These are phyloP conservation scores for Talaromyces marneffei DNA, from an alignment of 2,329 filamentous ascomycete species.

Conservation along the genomic window DNA sequence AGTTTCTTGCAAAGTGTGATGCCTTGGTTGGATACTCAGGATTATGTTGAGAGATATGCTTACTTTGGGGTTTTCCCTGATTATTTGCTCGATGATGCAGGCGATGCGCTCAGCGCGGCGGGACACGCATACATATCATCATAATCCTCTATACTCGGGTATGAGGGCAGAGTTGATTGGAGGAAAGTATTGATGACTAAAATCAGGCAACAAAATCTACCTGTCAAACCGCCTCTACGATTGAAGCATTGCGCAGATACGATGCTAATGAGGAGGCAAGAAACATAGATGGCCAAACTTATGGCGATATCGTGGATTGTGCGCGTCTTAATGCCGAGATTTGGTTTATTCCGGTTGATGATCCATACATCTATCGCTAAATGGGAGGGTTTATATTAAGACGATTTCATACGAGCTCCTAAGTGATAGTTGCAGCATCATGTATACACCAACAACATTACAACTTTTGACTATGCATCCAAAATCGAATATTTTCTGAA, in stretches of 20 bases:
- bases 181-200: background rate
- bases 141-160: background rate
- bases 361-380: background rate
- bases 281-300: background rate
- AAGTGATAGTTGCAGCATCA: background rate
- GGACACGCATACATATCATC: background rate
- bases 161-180: background rate
- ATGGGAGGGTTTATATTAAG: background rate
- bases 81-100: conserved; percentile 15
- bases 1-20: conserved; percentile 15
- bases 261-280: background rate
- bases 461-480: background rate
- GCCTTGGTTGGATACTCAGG: conserved; percentile 17
- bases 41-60: conserved; percentile 18
- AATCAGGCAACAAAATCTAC: background rate
- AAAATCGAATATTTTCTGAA: background rate
- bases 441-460: background rate
- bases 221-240: background rate
- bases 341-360: background rate
- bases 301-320: background rate
- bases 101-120: background rate
- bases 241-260: background rate
- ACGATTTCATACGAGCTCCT: background rate
- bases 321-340: background rate
- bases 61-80: conserved; percentile 16